Base-by-base conservation (phyloP, 148 eudicot species). In the Rhododendron ferrugineum region DNA sequence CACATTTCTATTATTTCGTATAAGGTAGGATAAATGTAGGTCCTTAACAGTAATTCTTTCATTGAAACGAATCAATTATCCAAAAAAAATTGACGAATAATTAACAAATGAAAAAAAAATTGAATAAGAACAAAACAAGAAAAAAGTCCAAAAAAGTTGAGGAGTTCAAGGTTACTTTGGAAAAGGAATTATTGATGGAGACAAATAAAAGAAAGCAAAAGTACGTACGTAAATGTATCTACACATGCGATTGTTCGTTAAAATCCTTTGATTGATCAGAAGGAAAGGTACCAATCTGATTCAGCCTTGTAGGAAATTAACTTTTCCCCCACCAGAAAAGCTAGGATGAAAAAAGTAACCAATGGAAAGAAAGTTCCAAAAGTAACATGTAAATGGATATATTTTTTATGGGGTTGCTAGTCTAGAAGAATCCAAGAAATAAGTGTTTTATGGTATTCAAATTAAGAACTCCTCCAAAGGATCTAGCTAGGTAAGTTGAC, bases 321-420 rank as follows among this genome's bases (percentile, higher is more conserved):
- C 78, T 18, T 74, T 74, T 74, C 23, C 44, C 78, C 78, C 78
- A 74, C 46, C 78, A 73, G 78, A 74, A 74, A 74, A 74, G 78
- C 47, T 7, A 74, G 22, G 37, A 32, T 30, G 1, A 30, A 30
- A 11, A 36, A 74, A 74, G 78, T 47, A 74, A 37, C 44, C 78
- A 34, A 74, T 74, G 78, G 78, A 18, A 74, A 37, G 78, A 74
- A 37, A 74, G 78, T 36, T 37, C 78, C 44, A 74, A 74, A 34
- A 74, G 78, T 74, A 37, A 37, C 26, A 37, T 37, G 26, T 18
- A 37, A 34, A 74, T 74, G n/a, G 47, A 22, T 32, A 4, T 32
- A 30, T 70, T 40, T 40, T 40, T 30, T 40, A 28, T 70, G 40
- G 40, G 75, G 20, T 30, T 32, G 32, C 37, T 0, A 4, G 9